These are phyloP conservation scores for Myxozyma nipponensis DNA, from an alignment of 805 yeast species.

Conservation along the genomic window DNA sequence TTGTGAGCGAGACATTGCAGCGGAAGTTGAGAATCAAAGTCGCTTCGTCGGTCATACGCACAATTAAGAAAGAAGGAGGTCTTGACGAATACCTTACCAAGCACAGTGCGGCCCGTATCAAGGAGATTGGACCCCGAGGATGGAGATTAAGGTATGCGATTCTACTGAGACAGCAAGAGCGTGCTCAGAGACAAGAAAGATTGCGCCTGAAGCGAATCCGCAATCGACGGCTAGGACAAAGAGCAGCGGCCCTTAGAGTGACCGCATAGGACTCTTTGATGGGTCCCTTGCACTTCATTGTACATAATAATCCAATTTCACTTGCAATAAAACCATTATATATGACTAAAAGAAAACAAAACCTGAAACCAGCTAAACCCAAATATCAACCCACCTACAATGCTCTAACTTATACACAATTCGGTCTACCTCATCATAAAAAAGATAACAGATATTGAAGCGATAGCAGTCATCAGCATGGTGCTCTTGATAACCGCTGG, in stretches of 20 bases:
- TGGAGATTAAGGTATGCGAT: conserved; percentile 85
- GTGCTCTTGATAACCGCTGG: conserved; percentile 11
- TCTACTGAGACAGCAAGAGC: conserved; percentile 36
- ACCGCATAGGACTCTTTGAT: too few relatives aligned
- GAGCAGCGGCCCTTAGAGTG: too few relatives aligned
- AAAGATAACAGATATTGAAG: conserved; percentile 3
- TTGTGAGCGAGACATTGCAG: conserved; percentile 81
- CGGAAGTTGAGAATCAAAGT: conserved; percentile 55
- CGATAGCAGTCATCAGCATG: conserved; percentile 2
- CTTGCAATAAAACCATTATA: too few relatives aligned
- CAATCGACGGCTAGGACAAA: not conserved
- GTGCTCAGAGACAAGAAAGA: not conserved
- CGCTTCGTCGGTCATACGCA: conserved; percentile 75
- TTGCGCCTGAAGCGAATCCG: not conserved
- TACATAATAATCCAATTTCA: too few relatives aligned
- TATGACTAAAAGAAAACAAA: too few relatives aligned
- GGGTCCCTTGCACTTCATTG: too few relatives aligned
- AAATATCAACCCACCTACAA: too few relatives aligned
- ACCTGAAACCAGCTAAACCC: not conserved
- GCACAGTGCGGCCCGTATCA: conserved; percentile 82
- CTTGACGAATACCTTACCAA: conserved; percentile 82
- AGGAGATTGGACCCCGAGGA: conserved; percentile 88
- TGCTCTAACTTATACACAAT: too few relatives aligned
- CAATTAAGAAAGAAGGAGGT: conserved; percentile 93
- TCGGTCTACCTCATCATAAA: conserved; percentile 13